Evolutionary conservation across 164 flowering plant species (phyloP).

Genomic region (Nymphaea colorata): DNA sequence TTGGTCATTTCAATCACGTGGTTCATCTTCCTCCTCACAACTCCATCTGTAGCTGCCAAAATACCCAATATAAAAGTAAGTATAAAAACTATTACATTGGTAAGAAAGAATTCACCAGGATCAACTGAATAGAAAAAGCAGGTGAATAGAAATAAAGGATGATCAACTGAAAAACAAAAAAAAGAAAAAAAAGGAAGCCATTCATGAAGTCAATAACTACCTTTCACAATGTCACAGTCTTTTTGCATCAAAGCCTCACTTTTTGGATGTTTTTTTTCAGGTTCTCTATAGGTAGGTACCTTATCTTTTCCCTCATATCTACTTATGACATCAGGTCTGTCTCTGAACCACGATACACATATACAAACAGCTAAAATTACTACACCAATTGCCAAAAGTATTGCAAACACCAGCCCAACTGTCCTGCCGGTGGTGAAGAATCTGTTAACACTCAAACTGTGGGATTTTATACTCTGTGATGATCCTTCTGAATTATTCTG

Average conservation of each 20-base stretch:
- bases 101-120: not conserved
- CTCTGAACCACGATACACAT: not conserved
- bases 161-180: not conserved
- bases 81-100: not conserved
- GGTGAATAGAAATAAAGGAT: not conserved
- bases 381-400: not conserved
- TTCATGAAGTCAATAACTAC: not conserved
- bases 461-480: constrained; percentile 2
- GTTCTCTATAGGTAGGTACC: constrained; percentile 8
- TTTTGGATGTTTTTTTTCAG: constrained; percentile 14
- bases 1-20: constrained; percentile 11
- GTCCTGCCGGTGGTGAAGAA: not conserved
- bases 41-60: constrained; percentile 11
- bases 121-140: not conserved
- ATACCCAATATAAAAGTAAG: constrained; percentile 7
- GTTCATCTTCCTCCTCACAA: constrained; percentile 14
- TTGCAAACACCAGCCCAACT: not conserved
- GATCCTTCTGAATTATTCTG: constrained; percentile 21
- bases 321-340: not conserved
- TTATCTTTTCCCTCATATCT: not conserved
- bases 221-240: constrained; percentile 18
- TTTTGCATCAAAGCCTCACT: constrained; percentile 15
- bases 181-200: not conserved
- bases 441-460: not conserved
- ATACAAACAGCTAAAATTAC: not conserved